Evolutionary conservation across 2,329 filamentous ascomycete genomes (phyloP).

Genomic region (Pseudogymnoascus sp.): DNA sequence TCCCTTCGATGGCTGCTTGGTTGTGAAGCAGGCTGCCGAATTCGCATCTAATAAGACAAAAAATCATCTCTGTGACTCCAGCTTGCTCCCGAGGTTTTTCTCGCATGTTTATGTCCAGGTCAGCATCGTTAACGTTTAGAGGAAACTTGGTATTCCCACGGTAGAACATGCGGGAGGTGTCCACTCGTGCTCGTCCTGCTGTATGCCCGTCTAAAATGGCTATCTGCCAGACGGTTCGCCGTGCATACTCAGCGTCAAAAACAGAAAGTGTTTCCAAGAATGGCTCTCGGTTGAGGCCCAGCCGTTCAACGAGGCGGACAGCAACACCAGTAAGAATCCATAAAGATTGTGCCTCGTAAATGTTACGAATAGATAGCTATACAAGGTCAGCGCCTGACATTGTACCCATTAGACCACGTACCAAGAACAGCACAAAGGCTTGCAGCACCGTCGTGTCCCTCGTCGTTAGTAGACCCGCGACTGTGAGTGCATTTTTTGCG

Average conservation of each 20-base stretch:
- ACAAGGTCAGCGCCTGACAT: not conserved
- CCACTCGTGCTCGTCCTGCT: conserved; percentile 47
- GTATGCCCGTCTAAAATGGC: conserved; percentile 51
- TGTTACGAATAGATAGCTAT: conserved; percentile 10
- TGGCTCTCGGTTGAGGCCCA: conserved; percentile 41
- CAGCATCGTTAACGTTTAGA: conserved; percentile 47
- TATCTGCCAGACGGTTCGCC: conserved; percentile 58
- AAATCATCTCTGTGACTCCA: conserved; percentile 41
- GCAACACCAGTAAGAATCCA: conserved; percentile 43
- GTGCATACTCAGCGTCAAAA: conserved; percentile 53
- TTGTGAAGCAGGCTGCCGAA: conserved; percentile 19
- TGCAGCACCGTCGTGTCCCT: conserved; percentile 60
- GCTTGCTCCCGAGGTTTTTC: conserved; percentile 34
- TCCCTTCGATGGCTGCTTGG: not conserved
- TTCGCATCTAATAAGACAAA: conserved; percentile 30
- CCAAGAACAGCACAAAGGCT: conserved; percentile 60
- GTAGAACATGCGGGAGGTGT: conserved; percentile 35
- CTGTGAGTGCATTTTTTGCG: conserved; percentile 57
- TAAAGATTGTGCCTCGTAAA: conserved; percentile 36
- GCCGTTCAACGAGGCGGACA: conserved; percentile 41
- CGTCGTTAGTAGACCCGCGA: conserved; percentile 57
- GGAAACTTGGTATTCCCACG: conserved; percentile 42
- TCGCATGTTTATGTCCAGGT: conserved; percentile 38
- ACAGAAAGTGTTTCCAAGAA: conserved; percentile 29
- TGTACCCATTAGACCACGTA: conserved; percentile 32